These are phyloP conservation scores for Hermanozyma aechmeae DNA, from an alignment of 805 yeast species.

Conservation along the genomic window DNA sequence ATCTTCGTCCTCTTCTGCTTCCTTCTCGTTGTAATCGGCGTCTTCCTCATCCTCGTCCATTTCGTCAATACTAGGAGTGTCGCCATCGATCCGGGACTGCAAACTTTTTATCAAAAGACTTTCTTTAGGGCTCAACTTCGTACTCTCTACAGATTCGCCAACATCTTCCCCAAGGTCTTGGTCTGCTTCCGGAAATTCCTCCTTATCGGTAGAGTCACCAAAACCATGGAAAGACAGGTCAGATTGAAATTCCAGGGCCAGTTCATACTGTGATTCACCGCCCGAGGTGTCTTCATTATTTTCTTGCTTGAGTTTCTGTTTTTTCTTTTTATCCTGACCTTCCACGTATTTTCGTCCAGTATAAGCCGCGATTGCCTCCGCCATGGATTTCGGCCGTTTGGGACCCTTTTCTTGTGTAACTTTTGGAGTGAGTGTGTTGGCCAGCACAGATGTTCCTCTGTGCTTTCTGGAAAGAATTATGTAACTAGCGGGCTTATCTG, in stretches of 20 bases:
- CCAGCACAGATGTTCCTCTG: background rate
- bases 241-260: conserved; percentile 22
- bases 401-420: conserved; percentile 6
- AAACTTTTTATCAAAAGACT: no score
- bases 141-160: background rate
- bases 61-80: no score
- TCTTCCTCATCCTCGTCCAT: conserved; percentile 11
- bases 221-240: conserved; percentile 7
- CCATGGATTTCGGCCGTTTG: conserved; percentile 32
- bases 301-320: conserved; percentile 9
- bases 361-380: conserved; percentile 51
- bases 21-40: conserved; percentile 5
- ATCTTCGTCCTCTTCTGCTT: conserved; percentile 1
- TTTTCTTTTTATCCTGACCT: conserved; percentile 34
- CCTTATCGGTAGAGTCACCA: conserved; percentile 2
- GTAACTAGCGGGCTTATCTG: conserved; percentile 7
- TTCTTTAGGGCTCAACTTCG: no score
- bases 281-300: conserved; percentile 3
- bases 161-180: conserved; percentile 2
- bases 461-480: conserved; percentile 7
- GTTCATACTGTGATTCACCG: conserved; percentile 18
- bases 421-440: conserved; percentile 2
- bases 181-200: conserved; percentile 1
- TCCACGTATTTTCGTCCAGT: conserved; percentile 46
- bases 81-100: no score